Base-by-base conservation (phyloP, 2,329 filamentous ascomycete species). In the Aspergillus sp. region DNA sequence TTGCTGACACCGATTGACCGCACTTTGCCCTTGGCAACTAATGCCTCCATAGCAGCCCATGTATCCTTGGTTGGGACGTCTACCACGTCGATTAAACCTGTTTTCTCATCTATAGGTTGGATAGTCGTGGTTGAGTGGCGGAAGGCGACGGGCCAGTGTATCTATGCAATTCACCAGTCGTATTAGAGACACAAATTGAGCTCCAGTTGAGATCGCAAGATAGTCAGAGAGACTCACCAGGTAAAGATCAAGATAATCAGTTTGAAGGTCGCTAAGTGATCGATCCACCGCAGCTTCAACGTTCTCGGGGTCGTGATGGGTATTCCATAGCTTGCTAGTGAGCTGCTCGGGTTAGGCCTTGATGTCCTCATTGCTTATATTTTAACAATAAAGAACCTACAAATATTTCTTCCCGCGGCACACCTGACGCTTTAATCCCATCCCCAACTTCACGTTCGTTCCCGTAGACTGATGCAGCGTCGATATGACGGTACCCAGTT, bases 1-100 rank as follows among this genome's bases (percentile, higher is more conserved):
- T 91, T 91, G 66, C 85, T 89, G 12, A 91, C 84, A 35, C 89
- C 89, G 64, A 91, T 90, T 40, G 84, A 84, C 58, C 80, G 81
- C 49, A 84, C 85, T 47, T 82, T 81, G 50, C 87, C 87, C 3
- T 82, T 81, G 7, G 71, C 66, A 3, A 82, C 70, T 2, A 85
- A 67, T 9, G 80, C 81, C 66, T 84, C 80, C 77, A 91, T 84
- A 17, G 82, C 82, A 17, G 87, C 84, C 88, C 66, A 90, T 70
- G 83, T 84, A 27, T 67, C 60, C n/a, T 60, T 57, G 41, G 64
- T 62, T 25, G 62, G 62, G 27, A 66, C 59, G 31, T 66, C 61
- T 21, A 62, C 56, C 19, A 64, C 50, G 25, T 59, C 60, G 37
- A 63, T 60, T 58, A 61, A 27, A 27, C 60, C 61, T 35, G 61